Evolutionary conservation across 2,329 filamentous ascomycete genomes (phyloP).

Genomic region (Botryotinia narcissicola): DNA sequence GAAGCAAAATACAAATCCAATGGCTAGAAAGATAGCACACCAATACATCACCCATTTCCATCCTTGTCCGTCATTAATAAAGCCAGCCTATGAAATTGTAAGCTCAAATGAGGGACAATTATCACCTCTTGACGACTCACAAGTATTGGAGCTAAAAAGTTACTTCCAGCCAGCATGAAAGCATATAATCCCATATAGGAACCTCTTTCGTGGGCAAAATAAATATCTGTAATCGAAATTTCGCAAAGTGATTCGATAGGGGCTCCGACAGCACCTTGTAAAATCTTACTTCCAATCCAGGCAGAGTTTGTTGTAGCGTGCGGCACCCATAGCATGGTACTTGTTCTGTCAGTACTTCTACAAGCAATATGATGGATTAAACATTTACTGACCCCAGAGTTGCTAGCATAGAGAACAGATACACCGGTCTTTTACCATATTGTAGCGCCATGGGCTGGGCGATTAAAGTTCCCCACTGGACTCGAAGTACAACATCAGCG

Average conservation of each 20-base stretch:
- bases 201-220: conserved; percentile 47
- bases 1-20: conserved; percentile 52
- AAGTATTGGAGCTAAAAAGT: conserved; percentile 48
- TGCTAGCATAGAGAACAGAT: conserved; percentile 37
- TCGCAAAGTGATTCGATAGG: conserved; percentile 38
- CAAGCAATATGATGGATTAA: background rate
- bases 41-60: conserved; percentile 54
- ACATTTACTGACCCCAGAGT: conserved; percentile 27
- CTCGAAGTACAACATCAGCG: conserved; percentile 30
- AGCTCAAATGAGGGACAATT: background rate
- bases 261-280: conserved; percentile 34
- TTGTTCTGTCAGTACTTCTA: background rate
- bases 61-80: conserved; percentile 47
- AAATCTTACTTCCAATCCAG: conserved; percentile 36
- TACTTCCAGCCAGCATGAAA: conserved; percentile 45
- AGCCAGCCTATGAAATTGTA: conserved; percentile 41
- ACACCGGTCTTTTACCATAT: conserved; percentile 43
- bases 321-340: conserved; percentile 42
- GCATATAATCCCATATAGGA: conserved; percentile 45
- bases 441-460: conserved; percentile 53
- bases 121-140: conserved; percentile 23
- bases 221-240: conserved; percentile 40
- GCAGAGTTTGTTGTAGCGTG: conserved; percentile 40
- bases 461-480: conserved; percentile 51
- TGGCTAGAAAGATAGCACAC: conserved; percentile 52